These are phyloP conservation scores for Gentiana macrophylla DNA, from an alignment of 257 asterid genomes.

Conservation along the genomic window DNA sequence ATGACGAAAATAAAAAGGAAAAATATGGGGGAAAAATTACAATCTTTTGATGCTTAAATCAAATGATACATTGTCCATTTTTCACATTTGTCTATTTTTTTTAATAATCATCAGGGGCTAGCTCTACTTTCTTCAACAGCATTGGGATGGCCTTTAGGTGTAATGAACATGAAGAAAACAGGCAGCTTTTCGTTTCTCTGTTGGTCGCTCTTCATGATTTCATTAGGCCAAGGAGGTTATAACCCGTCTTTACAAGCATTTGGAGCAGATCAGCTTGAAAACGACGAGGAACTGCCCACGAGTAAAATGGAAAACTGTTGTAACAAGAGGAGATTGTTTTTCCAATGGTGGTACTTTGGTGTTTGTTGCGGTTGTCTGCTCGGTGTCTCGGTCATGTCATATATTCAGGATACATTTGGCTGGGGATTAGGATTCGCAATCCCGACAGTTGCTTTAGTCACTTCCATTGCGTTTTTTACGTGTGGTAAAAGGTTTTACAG, in stretches of 20 bases:
- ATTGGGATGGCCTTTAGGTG: conserved; percentile 46
- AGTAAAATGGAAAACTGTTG: conserved; percentile 17
- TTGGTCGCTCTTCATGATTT: conserved; percentile 59
- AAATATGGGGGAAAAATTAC: too few species aligned
- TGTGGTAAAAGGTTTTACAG: conserved; percentile 44
- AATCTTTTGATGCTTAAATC: too few species aligned
- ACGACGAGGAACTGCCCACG: conserved; percentile 35
- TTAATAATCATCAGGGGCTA: conserved; percentile 45
- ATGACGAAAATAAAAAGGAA: too few species aligned
- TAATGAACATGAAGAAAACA: conserved; percentile 10
- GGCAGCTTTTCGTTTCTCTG: conserved; percentile 36
- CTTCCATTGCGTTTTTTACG: conserved; percentile 41
- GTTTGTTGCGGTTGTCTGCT: conserved; percentile 79
- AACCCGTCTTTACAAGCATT: conserved; percentile 92
- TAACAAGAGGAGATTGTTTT: conserved; percentile 50
- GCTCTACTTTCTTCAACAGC: conserved; percentile 62
- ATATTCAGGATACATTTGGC: conserved; percentile 71
- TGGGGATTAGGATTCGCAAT: conserved; percentile 96
- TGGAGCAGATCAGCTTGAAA: conserved; percentile 69
- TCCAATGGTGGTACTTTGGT: conserved; percentile 93
- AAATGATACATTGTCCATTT: too few species aligned
- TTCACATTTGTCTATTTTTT: not conserved
- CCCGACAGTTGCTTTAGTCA: conserved; percentile 51
- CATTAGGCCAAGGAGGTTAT: conserved; percentile 76
- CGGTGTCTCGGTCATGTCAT: conserved; percentile 73